phyloP scores from a whole-genome alignment of 192 early-diverging fungal genomes.

The Coemansia sp. region DNA sequence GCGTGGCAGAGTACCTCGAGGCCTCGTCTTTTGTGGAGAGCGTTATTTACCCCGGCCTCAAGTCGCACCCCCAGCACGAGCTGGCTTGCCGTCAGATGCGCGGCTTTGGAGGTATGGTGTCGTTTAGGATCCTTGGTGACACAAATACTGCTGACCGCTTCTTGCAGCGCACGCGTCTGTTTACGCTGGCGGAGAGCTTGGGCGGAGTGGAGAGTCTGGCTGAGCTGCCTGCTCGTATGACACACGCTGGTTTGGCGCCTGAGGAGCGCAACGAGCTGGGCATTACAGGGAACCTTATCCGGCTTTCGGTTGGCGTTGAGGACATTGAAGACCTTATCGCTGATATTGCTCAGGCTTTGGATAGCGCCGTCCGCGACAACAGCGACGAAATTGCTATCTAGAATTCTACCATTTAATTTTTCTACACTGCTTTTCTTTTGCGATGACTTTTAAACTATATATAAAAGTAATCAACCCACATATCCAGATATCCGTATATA shows the following conservation, averaged over 20 bases:
- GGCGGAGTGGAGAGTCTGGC: conserved; percentile 95
- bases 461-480: no score
- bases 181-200: conserved; percentile 95
- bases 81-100: conserved; percentile 86
- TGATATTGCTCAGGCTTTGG: conserved; percentile 76
- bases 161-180: conserved; percentile 75
- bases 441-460: no score
- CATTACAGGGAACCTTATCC: conserved; percentile 91
- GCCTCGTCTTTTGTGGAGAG: conserved; percentile 69
- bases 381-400: conserved; percentile 10
- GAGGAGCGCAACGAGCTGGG: conserved; percentile 85
- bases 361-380: conserved; percentile 55
- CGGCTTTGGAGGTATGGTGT: conserved; percentile 97
- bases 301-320: conserved; percentile 94
- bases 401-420: background rate
- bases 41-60: conserved; percentile 94
- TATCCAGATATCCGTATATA: no score
- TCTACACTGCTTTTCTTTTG: no score
- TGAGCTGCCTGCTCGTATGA: conserved; percentile 96
- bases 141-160: conserved; percentile 82
- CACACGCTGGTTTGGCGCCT: conserved; percentile 86
- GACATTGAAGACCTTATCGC: conserved; percentile 82
- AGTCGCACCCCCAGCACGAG: conserved; percentile 88
- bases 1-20: conserved; percentile 81
- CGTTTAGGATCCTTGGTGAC: conserved; percentile 88